Evolutionary conservation across 768 basidiomycete genomes (phyloP).

Genomic region (Termitomyces sp.): DNA sequence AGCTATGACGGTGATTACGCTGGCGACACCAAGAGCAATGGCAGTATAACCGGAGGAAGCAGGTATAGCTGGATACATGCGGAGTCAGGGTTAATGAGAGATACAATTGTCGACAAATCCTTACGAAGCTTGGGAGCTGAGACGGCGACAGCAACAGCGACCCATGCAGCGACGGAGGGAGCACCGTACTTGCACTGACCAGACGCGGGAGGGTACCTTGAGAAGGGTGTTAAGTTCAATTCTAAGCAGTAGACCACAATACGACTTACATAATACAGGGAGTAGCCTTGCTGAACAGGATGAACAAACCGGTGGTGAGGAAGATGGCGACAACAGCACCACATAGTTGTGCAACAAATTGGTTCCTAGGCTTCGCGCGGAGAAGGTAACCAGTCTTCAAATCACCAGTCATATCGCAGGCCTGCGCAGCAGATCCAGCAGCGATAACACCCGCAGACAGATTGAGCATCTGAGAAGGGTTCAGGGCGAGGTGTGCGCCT

Average conservation of each 20-base stretch:
- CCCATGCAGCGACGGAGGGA: conserved; percentile 55
- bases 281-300: conserved; percentile 58
- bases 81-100: background rate
- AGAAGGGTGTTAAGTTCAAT: background rate
- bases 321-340: conserved; percentile 60
- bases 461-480: conserved; percentile 43
- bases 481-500: conserved; percentile 30
- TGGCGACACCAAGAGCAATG: conserved; percentile 45
- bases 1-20: conserved; percentile 39
- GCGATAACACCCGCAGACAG: conserved; percentile 51
- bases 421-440: conserved; percentile 52
- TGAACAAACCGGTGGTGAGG: conserved; percentile 52
- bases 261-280: conserved; percentile 54
- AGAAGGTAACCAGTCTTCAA: conserved; percentile 69
- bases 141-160: conserved; percentile 51
- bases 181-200: conserved; percentile 48
- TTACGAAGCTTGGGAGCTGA: conserved; percentile 43
- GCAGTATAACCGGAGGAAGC: conserved; percentile 54
- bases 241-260: background rate
- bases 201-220: conserved; percentile 24
- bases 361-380: conserved; percentile 57
- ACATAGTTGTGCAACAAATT: conserved; percentile 57
- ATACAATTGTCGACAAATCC: conserved; percentile 5
- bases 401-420: conserved; percentile 64
- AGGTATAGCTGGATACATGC: conserved; percentile 37